These are phyloP conservation scores for Podila minutissima DNA, from an alignment of 192 early-diverging fungal species.

Conservation along the genomic window DNA sequence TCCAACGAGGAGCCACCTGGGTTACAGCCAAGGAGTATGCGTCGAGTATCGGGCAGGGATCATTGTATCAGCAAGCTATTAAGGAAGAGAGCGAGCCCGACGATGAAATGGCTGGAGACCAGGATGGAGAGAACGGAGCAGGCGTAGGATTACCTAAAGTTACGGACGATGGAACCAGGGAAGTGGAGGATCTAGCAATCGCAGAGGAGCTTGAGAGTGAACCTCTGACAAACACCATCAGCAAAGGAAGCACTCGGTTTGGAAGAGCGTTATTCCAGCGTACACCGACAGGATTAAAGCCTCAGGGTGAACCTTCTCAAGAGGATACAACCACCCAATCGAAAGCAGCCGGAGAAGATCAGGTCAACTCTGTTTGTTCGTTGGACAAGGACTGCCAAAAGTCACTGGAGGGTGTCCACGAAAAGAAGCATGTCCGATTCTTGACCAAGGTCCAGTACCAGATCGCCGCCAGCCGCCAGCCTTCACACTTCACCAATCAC, in stretches of 20 bases:
- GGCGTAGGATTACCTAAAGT: not conserved
- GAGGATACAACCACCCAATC: not conserved
- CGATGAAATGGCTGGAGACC: not conserved
- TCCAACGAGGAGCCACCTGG: slow-evolving; percentile 27
- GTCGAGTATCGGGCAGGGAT: slow-evolving; percentile 14
- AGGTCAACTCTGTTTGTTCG: slow-evolving; percentile 16
- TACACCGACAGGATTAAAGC: slow-evolving; percentile 25
- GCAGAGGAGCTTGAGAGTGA: not conserved
- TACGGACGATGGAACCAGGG: not conserved
- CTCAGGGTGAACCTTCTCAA: not conserved
- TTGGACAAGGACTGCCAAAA: slow-evolving; percentile 25
- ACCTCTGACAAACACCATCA: slow-evolving; percentile 7
- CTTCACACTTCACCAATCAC: slow-evolving; percentile 9
- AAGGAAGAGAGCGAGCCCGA: slow-evolving; percentile 23
- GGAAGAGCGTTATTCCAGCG: slow-evolving; percentile 16
- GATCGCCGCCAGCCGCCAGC: slow-evolving; percentile 17
- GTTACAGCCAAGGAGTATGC: slow-evolving; percentile 27
- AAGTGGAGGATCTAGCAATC: not conserved
- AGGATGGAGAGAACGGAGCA: not conserved
- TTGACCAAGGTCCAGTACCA: slow-evolving; percentile 41
- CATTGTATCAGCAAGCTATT: slow-evolving; percentile 10
- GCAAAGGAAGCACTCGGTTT: slow-evolving; percentile 23
- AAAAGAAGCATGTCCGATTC: slow-evolving; percentile 39
- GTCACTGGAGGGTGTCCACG: not conserved
- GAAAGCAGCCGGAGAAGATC: not conserved